These are phyloP conservation scores for Agapanthus africanus DNA, from an alignment of 106 monocot species.

Conservation along the genomic window DNA sequence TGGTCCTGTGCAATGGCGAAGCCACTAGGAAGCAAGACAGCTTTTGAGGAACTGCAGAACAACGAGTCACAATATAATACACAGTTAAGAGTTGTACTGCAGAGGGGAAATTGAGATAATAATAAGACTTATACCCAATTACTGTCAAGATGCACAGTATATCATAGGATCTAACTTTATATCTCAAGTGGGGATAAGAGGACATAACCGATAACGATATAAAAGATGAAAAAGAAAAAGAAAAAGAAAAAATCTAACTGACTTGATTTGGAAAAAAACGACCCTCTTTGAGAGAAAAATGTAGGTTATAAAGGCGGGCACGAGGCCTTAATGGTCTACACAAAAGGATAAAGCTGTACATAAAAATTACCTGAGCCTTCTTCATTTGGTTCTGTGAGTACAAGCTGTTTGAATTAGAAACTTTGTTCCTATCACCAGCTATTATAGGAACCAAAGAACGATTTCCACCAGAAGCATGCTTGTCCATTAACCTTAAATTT, in stretches of 20 bases:
- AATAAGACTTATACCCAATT: not conserved
- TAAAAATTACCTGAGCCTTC: slow-evolving; percentile 23
- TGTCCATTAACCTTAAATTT: slow-evolving; percentile 25
- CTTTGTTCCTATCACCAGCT: slow-evolving; percentile 14
- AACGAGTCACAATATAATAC: not conserved
- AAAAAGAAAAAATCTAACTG: not conserved
- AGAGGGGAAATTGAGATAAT: not conserved
- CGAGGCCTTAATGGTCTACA: not conserved
- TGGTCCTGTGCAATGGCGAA: not conserved
- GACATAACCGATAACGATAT: not conserved
- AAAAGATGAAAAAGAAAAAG: not conserved
- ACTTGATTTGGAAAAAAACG: not conserved
- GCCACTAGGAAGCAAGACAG: not conserved
- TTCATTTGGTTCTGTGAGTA: slow-evolving; percentile 10
- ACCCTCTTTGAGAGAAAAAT: not conserved
- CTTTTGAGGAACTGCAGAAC: not conserved
- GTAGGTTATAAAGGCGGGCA: not conserved
- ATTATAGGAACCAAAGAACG: slow-evolving; percentile 9
- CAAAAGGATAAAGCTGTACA: not conserved
- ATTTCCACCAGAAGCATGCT: slow-evolving; percentile 23
- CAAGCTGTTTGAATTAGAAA: slow-evolving; percentile 8
- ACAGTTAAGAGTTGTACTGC: not conserved
- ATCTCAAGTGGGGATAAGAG: not conserved
- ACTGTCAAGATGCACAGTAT: not conserved
- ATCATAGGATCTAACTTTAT: slow-evolving; percentile 1